Percentiles rank a stretch among this genome's conserved stretches.
These are phyloP conservation scores for Penicillium pancosmium DNA, from an alignment of 495 filamentous ascomycete genomes.

Conservation along the genomic window DNA sequence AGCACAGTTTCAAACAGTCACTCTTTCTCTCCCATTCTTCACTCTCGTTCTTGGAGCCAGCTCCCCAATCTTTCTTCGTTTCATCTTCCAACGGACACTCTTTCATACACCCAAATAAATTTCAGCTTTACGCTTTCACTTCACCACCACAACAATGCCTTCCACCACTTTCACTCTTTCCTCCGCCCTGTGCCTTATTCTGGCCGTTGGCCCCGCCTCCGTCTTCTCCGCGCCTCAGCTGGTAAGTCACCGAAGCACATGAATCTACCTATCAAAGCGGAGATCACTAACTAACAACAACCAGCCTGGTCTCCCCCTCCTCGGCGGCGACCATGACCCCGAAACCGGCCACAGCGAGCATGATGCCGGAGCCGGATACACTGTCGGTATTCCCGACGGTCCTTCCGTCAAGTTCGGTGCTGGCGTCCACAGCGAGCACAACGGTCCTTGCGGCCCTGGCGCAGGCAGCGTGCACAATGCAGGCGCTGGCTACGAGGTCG, in stretches of 20 bases:
- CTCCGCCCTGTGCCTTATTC: slow-evolving; percentile 39
- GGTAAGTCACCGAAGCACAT: slow-evolving; percentile 22
- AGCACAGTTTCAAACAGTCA: slow-evolving; percentile 29
- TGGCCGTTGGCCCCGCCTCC: slow-evolving; percentile 36
- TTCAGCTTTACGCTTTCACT: slow-evolving; percentile 5
- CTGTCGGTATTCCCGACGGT: slow-evolving; percentile 33
- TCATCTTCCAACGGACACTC: slow-evolving; percentile 19
- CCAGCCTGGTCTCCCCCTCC: slow-evolving; percentile 17
- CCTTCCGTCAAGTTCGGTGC: slow-evolving; percentile 26
- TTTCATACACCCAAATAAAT: slow-evolving; percentile 14
- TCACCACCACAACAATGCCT: slow-evolving; percentile 29
- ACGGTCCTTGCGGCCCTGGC: slow-evolving; percentile 25
- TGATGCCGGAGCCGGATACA: slow-evolving; percentile 31
- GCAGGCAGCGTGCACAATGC: slow-evolving; percentile 24
- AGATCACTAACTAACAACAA: slow-evolving; percentile 4
- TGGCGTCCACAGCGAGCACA: slow-evolving; percentile 20
- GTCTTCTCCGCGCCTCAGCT: slow-evolving; percentile 38
- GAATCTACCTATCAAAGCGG: slow-evolving; percentile 2
- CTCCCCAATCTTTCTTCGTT: slow-evolving; percentile 23
- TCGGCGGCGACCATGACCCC: slow-evolving; percentile 15
- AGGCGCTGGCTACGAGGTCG: slow-evolving; percentile 24
- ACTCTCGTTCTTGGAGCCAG: slow-evolving; percentile 15
- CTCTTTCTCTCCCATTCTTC: slow-evolving; percentile 22
- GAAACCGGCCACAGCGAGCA: slow-evolving; percentile 29
- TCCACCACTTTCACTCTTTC: slow-evolving; percentile 36